Conservation (phyloP, 306 rosid genomes). For the Pyrus bretschneideri region DNA sequence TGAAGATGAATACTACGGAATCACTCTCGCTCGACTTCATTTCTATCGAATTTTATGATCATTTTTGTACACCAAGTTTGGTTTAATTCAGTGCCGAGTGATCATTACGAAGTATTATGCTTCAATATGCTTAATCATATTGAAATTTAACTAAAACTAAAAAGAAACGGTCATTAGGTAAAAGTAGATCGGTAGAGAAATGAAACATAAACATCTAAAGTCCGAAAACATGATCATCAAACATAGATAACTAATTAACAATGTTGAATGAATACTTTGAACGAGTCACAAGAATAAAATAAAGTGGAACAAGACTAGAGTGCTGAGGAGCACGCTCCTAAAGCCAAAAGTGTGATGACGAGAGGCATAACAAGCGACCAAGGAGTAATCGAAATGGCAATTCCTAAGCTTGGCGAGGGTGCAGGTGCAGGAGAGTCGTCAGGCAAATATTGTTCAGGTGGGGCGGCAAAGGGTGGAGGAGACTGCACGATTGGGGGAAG, state of each 20-base stretch:
- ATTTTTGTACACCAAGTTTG: background rate
- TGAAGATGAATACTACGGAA: background rate
- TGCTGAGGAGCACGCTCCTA: slow-evolving; percentile 5
- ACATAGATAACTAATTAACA: background rate
- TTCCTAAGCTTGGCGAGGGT: slow-evolving; percentile 20
- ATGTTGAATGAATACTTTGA: background rate
- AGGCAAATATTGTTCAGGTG: slow-evolving; percentile 28
- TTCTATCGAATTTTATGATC: background rate
- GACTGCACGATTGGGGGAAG: slow-evolving; percentile 26
- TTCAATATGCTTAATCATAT: background rate
- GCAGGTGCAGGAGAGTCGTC: slow-evolving; percentile 9
- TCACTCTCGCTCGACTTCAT: background rate
- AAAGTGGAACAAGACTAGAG: background rate
- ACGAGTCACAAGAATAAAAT: background rate
- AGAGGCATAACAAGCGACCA: slow-evolving; percentile 16
- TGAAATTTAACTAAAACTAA: background rate
- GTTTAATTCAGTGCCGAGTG: too few relatives aligned
- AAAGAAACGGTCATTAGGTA: background rate
- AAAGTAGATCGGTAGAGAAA: background rate
- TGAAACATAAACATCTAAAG: background rate
- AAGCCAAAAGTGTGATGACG: slow-evolving; percentile 14
- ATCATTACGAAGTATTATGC: too few relatives aligned
- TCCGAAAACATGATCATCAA: background rate
- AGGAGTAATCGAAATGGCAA: slow-evolving; percentile 9
- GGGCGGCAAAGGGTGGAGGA: slow-evolving; percentile 28